These are phyloP conservation scores for Mucor irregularis DNA, from an alignment of 371 early-diverging fungal genomes.

Conservation along the genomic window DNA sequence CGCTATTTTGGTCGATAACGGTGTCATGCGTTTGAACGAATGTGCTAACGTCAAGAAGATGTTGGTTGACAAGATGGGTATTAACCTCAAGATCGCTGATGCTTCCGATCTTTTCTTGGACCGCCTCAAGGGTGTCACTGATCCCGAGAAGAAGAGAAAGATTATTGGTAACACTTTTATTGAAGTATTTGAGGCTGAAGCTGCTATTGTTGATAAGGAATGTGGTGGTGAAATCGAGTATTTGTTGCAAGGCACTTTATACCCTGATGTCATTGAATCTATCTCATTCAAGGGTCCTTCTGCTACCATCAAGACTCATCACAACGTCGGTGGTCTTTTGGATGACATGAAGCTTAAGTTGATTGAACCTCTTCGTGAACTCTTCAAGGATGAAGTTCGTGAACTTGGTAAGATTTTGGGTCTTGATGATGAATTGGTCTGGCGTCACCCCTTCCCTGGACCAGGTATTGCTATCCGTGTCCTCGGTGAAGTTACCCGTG, in stretches of 20 bases:
- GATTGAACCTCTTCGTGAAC: constrained; percentile 96
- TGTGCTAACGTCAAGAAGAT: constrained; percentile 81
- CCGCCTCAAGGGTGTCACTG: constrained; percentile 86
- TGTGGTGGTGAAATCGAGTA: constrained; percentile 82
- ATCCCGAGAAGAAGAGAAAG: constrained; percentile 96
- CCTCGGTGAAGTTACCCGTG: constrained; percentile 91
- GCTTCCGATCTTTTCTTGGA: constrained; percentile 88
- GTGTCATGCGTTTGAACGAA: constrained; percentile 97
- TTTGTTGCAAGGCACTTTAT: constrained; percentile 95
- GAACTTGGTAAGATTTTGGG: constrained; percentile 85
- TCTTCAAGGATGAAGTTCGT: constrained; percentile 99
- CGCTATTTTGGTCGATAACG: constrained; percentile 96
- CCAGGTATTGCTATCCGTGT: constrained; percentile 98
- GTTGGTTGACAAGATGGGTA: constrained; percentile 86
- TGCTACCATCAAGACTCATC: constrained; percentile 98
- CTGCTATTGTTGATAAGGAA: constrained; percentile 81
- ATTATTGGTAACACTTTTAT: constrained; percentile 98
- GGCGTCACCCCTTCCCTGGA: constrained; percentile 99
- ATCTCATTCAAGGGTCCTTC: constrained; percentile 98
- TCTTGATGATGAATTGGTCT: constrained; percentile 92
- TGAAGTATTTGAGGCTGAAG: constrained; percentile 95
- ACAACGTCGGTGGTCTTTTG: constrained; percentile 96
- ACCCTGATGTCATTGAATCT: constrained; percentile 98
- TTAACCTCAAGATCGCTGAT: constrained; percentile 93
- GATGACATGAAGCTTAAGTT: constrained; percentile 96